Evolutionary conservation across 2,329 filamentous ascomycete species (phyloP).

Genomic region (Alternaria gansuensis): DNA sequence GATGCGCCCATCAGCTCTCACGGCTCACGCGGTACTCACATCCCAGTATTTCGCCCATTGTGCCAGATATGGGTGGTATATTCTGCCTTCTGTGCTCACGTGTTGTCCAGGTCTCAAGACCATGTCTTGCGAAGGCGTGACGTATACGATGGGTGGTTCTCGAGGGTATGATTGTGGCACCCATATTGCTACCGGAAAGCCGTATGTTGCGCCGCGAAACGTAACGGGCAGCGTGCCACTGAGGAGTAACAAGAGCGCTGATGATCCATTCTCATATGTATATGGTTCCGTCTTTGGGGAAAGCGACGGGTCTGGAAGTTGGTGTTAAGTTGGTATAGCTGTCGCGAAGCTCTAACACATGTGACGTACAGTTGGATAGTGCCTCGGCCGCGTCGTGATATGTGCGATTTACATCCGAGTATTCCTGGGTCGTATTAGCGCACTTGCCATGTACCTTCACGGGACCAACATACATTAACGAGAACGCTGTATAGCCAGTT

Average conservation of each 20-base stretch:
- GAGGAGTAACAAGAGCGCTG: slow-evolving; percentile 85
- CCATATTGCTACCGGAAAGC: slow-evolving; percentile 93
- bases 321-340: background rate
- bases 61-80: slow-evolving; percentile 95
- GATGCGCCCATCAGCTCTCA: background rate
- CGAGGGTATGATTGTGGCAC: slow-evolving; percentile 88
- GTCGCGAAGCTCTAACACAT: slow-evolving; percentile 6
- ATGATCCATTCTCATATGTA: slow-evolving; percentile 88
- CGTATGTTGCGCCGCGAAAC: slow-evolving; percentile 88
- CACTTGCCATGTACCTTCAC: background rate
- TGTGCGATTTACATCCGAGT: slow-evolving; percentile 88
- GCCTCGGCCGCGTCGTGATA: slow-evolving; percentile 90
- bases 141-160: slow-evolving; percentile 86
- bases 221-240: slow-evolving; percentile 88
- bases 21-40: slow-evolving; percentile 64
- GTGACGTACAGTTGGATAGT: slow-evolving; percentile 75
- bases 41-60: slow-evolving; percentile 91
- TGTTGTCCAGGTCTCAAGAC: slow-evolving; percentile 90
- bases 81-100: slow-evolving; percentile 88
- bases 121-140: slow-evolving; percentile 89
- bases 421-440: slow-evolving; percentile 69
- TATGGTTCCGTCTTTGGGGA: slow-evolving; percentile 92
- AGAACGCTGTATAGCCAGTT: slow-evolving; percentile 96
- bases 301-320: slow-evolving; percentile 58
- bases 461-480: slow-evolving; percentile 55